phyloP scores from a whole-genome alignment of 116 monocot genomes.

The Dioscorea cayenensis region DNA sequence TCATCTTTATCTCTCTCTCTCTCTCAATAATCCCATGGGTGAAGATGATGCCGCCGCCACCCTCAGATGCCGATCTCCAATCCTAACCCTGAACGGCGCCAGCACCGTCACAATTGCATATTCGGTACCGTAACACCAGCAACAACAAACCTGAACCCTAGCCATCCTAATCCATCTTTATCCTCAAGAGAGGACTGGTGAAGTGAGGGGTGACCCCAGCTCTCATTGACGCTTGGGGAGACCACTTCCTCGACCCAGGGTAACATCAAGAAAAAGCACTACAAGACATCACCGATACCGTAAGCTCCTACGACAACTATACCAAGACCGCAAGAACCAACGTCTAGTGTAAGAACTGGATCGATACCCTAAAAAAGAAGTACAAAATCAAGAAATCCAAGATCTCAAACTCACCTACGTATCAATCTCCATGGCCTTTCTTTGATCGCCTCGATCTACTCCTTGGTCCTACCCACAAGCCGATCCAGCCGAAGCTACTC shows the following conservation, averaged over 20 bases:
- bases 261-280: slow-evolving; percentile 72
- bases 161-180: slow-evolving; percentile 13
- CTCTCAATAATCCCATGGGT: background rate
- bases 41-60: background rate
- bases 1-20: no score
- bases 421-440: slow-evolving; percentile 40
- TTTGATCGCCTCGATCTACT: slow-evolving; percentile 60
- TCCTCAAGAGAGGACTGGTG: slow-evolving; percentile 66
- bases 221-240: slow-evolving; percentile 88
- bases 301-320: slow-evolving; percentile 63
- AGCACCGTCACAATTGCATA: background rate
- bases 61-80: background rate
- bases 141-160: slow-evolving; percentile 30
- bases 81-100: background rate
- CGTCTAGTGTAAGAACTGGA: slow-evolving; percentile 85
- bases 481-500: no score
- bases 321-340: slow-evolving; percentile 49
- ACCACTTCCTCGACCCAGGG: slow-evolving; percentile 67
- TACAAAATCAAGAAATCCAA: slow-evolving; percentile 72
- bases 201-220: slow-evolving; percentile 81
- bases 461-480: slow-evolving; percentile 33
- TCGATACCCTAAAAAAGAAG: slow-evolving; percentile 89
- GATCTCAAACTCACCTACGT: slow-evolving; percentile 4
- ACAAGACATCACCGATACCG: slow-evolving; percentile 80
- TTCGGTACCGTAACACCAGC: background rate